These are phyloP conservation scores for Coprinellus aureogranulatus DNA, from an alignment of 768 basidiomycete genomes.

Conservation along the genomic window DNA sequence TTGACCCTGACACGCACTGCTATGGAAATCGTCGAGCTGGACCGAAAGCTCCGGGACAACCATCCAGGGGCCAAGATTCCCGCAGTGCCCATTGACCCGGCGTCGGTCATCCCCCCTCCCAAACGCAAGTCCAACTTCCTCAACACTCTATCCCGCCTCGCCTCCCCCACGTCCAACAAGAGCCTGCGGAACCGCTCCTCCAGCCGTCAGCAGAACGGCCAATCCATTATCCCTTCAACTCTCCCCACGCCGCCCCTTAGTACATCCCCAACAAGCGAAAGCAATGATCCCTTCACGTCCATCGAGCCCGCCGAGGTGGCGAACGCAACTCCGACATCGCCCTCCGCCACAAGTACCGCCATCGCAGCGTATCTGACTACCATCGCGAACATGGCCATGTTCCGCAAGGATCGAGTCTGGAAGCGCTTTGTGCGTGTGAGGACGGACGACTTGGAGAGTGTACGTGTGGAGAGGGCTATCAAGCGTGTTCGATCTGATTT, in stretches of 20 bases:
- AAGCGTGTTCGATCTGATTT: constrained; percentile 85
- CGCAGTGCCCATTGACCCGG: constrained; percentile 56
- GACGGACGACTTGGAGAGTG: constrained; percentile 85
- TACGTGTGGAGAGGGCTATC: constrained; percentile 81
- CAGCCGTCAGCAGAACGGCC: constrained; percentile 35
- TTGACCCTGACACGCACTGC: constrained; percentile 80
- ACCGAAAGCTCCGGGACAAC: constrained; percentile 71
- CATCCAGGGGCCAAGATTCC: constrained; percentile 59
- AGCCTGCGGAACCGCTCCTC: constrained; percentile 35
- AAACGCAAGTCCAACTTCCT: constrained; percentile 85
- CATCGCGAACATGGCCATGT: constrained; percentile 60
- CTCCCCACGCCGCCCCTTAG: constrained; percentile 41
- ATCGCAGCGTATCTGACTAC: constrained; percentile 81
- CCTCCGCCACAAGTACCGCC: constrained; percentile 56
- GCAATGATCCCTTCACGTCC: constrained; percentile 58
- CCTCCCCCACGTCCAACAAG: constrained; percentile 66
- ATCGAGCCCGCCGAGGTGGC: constrained; percentile 25
- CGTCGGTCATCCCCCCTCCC: constrained; percentile 49
- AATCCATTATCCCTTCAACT: constrained; percentile 26
- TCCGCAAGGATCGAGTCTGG: constrained; percentile 73
- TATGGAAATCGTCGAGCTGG: constrained; percentile 77
- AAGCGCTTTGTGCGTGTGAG: constrained; percentile 83
- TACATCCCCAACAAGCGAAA: constrained; percentile 53
- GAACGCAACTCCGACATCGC: constrained; percentile 24
- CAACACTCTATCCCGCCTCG: constrained; percentile 80